These are phyloP conservation scores for Fusarium sp. DNA, from an alignment of 2,329 filamentous ascomycete genomes.

Conservation along the genomic window DNA sequence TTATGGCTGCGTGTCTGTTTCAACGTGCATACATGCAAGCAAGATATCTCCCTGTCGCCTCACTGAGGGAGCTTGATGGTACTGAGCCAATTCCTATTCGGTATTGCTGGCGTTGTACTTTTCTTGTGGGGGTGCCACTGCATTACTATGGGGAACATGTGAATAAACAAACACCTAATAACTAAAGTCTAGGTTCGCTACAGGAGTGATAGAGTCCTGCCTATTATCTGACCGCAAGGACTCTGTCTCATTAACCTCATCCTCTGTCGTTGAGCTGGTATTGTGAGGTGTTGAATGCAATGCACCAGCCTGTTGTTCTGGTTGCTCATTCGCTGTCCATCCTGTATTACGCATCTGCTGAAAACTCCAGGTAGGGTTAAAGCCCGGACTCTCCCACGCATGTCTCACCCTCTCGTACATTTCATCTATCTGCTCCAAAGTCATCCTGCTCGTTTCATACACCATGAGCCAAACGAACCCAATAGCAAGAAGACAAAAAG, in stretches of 20 bases:
- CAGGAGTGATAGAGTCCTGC: conserved; percentile 66
- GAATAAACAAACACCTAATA: conserved; percentile 58
- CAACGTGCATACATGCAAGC: neutral
- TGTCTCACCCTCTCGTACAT: conserved; percentile 77
- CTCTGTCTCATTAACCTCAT: neutral
- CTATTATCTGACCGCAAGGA: conserved; percentile 40
- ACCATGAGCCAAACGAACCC: conserved; percentile 80
- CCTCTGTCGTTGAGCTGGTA: conserved; percentile 38
- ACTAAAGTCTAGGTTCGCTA: conserved; percentile 71
- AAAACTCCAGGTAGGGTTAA: conserved; percentile 77
- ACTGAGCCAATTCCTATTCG: too few relatives aligned
- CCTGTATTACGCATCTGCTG: conserved; percentile 72
- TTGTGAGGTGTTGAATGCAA: conserved; percentile 27
- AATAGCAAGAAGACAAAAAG: conserved; percentile 77
- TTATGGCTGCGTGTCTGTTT: neutral
- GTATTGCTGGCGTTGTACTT: neutral
- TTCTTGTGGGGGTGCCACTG: neutral
- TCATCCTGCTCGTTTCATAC: conserved; percentile 81
- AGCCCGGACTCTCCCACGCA: conserved; percentile 76
- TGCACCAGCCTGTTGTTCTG: conserved; percentile 44
- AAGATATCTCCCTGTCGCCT: neutral
- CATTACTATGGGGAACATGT: neutral
- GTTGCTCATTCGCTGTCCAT: conserved; percentile 65
- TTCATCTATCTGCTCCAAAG: conserved; percentile 81
- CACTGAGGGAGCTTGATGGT: neutral